Conservation (phyloP, 805 yeast genomes). For the Wickerhamomyces mucosus region DNA sequence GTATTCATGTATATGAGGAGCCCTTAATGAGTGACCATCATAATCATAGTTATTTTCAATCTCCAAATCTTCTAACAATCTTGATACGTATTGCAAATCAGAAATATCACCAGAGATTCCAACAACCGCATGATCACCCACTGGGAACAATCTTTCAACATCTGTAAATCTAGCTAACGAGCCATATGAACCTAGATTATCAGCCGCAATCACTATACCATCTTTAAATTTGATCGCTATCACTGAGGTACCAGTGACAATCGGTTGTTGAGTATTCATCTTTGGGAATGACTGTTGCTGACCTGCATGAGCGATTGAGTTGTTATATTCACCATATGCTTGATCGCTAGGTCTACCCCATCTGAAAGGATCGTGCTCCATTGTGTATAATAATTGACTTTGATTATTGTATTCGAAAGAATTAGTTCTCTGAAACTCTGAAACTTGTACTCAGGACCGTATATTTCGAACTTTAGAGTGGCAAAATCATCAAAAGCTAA, state of each 20-base stretch:
- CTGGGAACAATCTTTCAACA: slow-evolving; percentile 74
- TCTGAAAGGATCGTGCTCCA: slow-evolving; percentile 91
- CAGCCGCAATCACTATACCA: slow-evolving; percentile 94
- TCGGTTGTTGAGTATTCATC: slow-evolving; percentile 87
- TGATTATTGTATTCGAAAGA: too few relatives aligned
- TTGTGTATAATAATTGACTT: slow-evolving; percentile 21
- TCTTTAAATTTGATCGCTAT: slow-evolving; percentile 81
- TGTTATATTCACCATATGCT: slow-evolving; percentile 74
- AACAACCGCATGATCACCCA: slow-evolving; percentile 80
- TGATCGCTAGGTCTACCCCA: slow-evolving; percentile 95
- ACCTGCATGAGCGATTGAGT: slow-evolving; percentile 57
- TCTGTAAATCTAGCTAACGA: slow-evolving; percentile 81
- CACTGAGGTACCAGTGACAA: slow-evolving; percentile 94
- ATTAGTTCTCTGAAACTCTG: too few relatives aligned
- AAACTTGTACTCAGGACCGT: too few relatives aligned
- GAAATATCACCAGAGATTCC: slow-evolving; percentile 93
- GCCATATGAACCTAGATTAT: slow-evolving; percentile 88
- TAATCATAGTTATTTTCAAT: slow-evolving; percentile 72
- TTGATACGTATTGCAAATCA: slow-evolving; percentile 79
- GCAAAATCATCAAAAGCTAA: background rate
- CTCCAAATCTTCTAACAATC: slow-evolving; percentile 69
- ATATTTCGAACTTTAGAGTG: background rate
- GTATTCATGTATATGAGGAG: slow-evolving; percentile 85
- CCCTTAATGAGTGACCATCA: slow-evolving; percentile 58
- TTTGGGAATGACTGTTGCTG: slow-evolving; percentile 40